These are phyloP conservation scores for Delitschia confertaspora DNA, from an alignment of 495 filamentous ascomycete species.

Conservation along the genomic window DNA sequence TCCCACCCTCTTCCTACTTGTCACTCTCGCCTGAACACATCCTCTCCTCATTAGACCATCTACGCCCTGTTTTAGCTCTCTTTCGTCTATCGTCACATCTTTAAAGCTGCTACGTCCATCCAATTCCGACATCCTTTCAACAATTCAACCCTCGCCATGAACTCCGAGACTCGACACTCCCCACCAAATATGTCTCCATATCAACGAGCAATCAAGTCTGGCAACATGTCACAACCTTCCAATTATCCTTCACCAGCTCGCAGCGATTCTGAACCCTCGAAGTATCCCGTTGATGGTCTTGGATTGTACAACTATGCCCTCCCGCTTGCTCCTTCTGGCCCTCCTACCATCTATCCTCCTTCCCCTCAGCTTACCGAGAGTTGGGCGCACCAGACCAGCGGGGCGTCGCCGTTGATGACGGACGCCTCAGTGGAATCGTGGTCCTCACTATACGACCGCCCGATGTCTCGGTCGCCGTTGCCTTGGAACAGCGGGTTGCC, in stretches of 20 bases:
- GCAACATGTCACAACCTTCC: conserved; percentile 14
- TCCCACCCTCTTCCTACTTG: background rate
- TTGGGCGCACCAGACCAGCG: conserved; percentile 17
- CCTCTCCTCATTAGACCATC: background rate
- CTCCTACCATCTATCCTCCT: conserved; percentile 16
- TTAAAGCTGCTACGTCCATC: no score
- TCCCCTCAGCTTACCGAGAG: conserved; percentile 24
- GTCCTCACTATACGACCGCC: conserved; percentile 18
- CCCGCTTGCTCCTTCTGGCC: conserved; percentile 3
- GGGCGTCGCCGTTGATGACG: conserved; percentile 19
- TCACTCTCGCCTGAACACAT: background rate
- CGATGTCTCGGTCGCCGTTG: conserved; percentile 17
- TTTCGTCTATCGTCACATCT: conserved; percentile 1
- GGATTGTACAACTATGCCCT: conserved; percentile 24
- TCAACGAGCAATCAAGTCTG: conserved; percentile 19
- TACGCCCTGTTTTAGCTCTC: background rate
- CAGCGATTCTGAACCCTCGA: conserved; percentile 19
- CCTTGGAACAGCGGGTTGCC: conserved; percentile 6
- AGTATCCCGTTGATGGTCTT: conserved; percentile 20
- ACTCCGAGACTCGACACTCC: conserved; percentile 14
- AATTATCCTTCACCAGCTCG: conserved; percentile 25
- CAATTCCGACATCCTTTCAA: background rate
- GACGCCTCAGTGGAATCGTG: conserved; percentile 19
- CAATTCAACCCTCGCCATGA: conserved; percentile 9
- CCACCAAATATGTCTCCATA: conserved; percentile 24